Base-by-base conservation (phyloP, 352 stramenopile species). In the Phytophthora constricta region DNA sequence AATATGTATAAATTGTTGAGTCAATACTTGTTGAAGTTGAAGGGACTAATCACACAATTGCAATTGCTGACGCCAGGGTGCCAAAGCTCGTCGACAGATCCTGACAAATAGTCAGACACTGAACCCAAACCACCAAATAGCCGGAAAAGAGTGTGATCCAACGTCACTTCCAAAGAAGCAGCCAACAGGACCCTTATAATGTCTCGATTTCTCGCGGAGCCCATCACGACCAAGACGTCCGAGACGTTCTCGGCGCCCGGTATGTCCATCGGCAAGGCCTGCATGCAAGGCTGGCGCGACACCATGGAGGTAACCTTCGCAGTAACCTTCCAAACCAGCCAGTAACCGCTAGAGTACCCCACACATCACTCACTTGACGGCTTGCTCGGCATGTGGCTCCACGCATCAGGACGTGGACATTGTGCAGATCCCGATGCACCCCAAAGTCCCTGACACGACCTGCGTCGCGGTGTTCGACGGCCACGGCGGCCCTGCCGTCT, bases 221-320 rank as follows among this genome's bases (percentile, higher is more conserved):
- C 88, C 34, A 86, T 88, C 46, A 94, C 85, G 26, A 77, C 78
- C 34, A 96, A 96, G 66, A 71, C 83, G 23, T 91, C 85, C 39
- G 67, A 70, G 47, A 65, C 58, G 42, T 79, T 79, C 62, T 70
- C 55, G 1, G 79, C 70, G 26, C 66, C 74, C 4, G 80, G 74
- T 26, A 65, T 96, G 56, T 58, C 50, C n/a, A 87, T 96, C 54
- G 86, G 77, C 64, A 89, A 81, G 58, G 71, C 82, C 22, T 70
- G 76, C 46, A 96, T 96, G 88, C 88, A 96, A 56, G 88, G 88
- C 20, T 96, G 88, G 88, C 84, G 88, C 25, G 86, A 94, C 49
- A 79, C 79, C 1, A 96, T 96, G 88, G 88, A 96, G 81, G 88
- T 92, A 25, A 47, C 41, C 2, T 47, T 17, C 22, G 31, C 31